Conservation (phyloP, 768 basidiomycete species). For the Pholiota conissans region DNA sequence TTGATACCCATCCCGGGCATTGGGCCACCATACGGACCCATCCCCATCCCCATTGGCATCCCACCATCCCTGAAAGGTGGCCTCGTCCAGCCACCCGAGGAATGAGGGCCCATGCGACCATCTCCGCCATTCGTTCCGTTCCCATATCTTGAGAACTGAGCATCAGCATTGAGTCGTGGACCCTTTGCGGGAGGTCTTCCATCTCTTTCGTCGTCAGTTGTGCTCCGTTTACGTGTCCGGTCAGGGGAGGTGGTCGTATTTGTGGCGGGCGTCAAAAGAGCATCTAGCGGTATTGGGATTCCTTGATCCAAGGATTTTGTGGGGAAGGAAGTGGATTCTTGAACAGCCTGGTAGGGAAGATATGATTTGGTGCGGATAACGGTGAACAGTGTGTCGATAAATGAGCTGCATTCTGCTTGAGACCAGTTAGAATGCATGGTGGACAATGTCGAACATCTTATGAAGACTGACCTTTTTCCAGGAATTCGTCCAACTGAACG, state of each 20-base stretch:
- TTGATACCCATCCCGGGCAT: slow-evolving; percentile 23
- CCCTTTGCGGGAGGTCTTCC: slow-evolving; percentile 66
- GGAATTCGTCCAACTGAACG: slow-evolving; percentile 85
- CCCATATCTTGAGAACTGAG: slow-evolving; percentile 64
- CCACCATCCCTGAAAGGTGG: slow-evolving; percentile 34
- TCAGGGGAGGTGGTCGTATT: slow-evolving; percentile 41
- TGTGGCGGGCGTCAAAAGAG: slow-evolving; percentile 47
- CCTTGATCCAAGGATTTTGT: slow-evolving; percentile 55
- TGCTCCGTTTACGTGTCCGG: slow-evolving; percentile 64
- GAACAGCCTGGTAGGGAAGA: slow-evolving; percentile 60
- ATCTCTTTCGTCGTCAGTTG: slow-evolving; percentile 62
- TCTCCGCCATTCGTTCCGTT: slow-evolving; percentile 30
- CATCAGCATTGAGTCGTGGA: slow-evolving; percentile 62
- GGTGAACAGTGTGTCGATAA: slow-evolving; percentile 85
- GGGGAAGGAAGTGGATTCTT: slow-evolving; percentile 41
- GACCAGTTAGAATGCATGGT: slow-evolving; percentile 13
- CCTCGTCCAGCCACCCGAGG: slow-evolving; percentile 44
- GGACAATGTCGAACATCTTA: not conserved
- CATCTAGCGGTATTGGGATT: slow-evolving; percentile 80
- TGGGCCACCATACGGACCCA: slow-evolving; percentile 22
- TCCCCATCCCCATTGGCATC: slow-evolving; percentile 32
- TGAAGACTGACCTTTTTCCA: slow-evolving; percentile 73
- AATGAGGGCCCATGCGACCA: slow-evolving; percentile 29
- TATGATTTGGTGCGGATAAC: slow-evolving; percentile 86
- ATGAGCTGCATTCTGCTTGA: slow-evolving; percentile 60